Evolutionary conservation across 495 filamentous ascomycete species (phyloP).

Genomic region (Trichoderma virens): DNA sequence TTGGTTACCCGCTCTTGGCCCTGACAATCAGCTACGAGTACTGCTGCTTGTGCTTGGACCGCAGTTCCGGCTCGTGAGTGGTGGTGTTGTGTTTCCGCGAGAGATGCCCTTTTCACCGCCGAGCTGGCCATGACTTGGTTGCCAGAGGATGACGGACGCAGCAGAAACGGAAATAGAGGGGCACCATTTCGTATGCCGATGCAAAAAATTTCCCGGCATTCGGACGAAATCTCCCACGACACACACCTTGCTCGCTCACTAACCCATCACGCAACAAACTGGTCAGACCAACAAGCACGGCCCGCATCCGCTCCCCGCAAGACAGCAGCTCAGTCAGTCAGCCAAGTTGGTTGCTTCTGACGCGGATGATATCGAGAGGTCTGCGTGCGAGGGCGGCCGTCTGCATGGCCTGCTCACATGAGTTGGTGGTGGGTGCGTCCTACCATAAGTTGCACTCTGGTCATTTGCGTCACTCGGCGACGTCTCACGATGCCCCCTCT

Average conservation of each 20-base stretch:
- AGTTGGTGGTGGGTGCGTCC: not conserved
- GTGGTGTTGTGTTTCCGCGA: not conserved
- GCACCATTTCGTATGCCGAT: not conserved
- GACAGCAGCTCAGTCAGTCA: not conserved
- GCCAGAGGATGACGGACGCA: not conserved
- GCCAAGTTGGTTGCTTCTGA: no score
- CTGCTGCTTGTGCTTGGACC: no score
- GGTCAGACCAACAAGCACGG: not conserved
- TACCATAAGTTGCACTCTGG: not conserved
- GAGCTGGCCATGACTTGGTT: not conserved
- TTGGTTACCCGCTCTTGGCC: slow-evolving; percentile 1
- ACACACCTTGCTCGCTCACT: slow-evolving; percentile 3
- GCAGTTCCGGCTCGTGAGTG: not conserved
- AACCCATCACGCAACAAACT: not conserved
- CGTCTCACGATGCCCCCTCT: not conserved
- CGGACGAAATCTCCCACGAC: slow-evolving; percentile 2
- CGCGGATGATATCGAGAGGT: not conserved
- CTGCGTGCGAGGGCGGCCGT: not conserved
- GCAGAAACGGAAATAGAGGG: not conserved
- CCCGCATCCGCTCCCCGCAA: slow-evolving; percentile 5
- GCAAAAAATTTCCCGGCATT: slow-evolving; percentile 9
- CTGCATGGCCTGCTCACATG: slow-evolving; percentile 2
- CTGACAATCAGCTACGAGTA: not conserved
- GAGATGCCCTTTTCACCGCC: not conserved
- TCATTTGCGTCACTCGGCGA: not conserved